These are phyloP conservation scores for Taphrina deformans DNA, from an alignment of 1,139 yeast species.

Conservation along the genomic window DNA sequence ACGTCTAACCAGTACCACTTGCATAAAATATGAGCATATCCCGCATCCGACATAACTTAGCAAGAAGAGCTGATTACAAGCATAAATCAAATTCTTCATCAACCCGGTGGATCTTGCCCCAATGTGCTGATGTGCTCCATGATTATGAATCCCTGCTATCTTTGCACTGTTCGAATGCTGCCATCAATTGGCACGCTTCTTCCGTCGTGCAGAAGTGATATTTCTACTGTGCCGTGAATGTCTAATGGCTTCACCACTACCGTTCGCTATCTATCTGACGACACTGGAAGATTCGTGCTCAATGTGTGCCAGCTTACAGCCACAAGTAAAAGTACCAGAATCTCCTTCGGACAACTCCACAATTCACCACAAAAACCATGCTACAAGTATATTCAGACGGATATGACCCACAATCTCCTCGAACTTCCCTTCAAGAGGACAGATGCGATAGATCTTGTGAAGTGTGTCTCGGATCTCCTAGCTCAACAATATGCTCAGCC, in stretches of 20 bases:
- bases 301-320: too few relatives aligned
- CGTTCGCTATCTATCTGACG: too few relatives aligned
- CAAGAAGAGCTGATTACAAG: background rate
- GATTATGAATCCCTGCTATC: too few relatives aligned
- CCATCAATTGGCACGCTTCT: too few relatives aligned
- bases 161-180: too few relatives aligned
- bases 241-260: too few relatives aligned
- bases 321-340: background rate
- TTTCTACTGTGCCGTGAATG: too few relatives aligned
- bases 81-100: background rate
- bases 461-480: background rate
- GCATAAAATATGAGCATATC: background rate
- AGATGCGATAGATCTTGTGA: constrained; percentile 36
- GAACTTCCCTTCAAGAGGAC: constrained; percentile 19
- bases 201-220: too few relatives aligned
- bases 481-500: constrained; percentile 5
- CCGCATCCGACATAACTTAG: background rate
- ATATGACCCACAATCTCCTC: constrained; percentile 10
- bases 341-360: background rate
- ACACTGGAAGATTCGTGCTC: too few relatives aligned
- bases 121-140: too few relatives aligned
- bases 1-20: background rate
- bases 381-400: background rate
- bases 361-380: background rate
- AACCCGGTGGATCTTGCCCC: too few relatives aligned